Evolutionary conservation across 116 monocot genomes (phyloP).

Genomic region (Papilionanthe hybrid): DNA sequence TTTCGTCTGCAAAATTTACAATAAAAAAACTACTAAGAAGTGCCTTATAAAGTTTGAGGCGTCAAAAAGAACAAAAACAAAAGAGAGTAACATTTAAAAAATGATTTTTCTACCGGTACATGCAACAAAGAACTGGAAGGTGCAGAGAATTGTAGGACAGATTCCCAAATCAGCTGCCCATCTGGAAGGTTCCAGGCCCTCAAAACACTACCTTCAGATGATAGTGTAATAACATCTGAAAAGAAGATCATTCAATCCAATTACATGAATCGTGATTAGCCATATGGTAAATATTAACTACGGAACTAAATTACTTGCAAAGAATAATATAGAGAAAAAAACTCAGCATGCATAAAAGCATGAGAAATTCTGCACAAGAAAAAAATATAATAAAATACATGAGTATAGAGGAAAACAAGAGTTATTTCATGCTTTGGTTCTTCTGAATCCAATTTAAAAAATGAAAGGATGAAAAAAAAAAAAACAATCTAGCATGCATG

Average conservation of each 20-base stretch:
- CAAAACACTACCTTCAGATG: slow-evolving; percentile 55
- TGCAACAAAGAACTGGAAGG: slow-evolving; percentile 53
- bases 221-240: slow-evolving; percentile 67
- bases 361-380: neutral
- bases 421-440: neutral
- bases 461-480: no score
- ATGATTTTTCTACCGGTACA: slow-evolving; percentile 44
- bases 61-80: neutral
- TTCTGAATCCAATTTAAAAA: neutral
- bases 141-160: slow-evolving; percentile 47
- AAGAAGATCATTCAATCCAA: slow-evolving; percentile 6
- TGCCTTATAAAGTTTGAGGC: neutral
- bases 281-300: neutral
- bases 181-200: slow-evolving; percentile 96
- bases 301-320: neutral
- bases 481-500: no score
- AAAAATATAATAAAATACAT: neutral
- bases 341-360: neutral
- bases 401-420: neutral
- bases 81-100: neutral
- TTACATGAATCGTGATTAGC: neutral
- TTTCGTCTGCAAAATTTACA: slow-evolving; percentile 41
- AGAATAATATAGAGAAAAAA: neutral
- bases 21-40: neutral
- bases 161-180: slow-evolving; percentile 95